Evolutionary conservation across 768 basidiomycete genomes (phyloP).

Genomic region (Suillus variegatus): DNA sequence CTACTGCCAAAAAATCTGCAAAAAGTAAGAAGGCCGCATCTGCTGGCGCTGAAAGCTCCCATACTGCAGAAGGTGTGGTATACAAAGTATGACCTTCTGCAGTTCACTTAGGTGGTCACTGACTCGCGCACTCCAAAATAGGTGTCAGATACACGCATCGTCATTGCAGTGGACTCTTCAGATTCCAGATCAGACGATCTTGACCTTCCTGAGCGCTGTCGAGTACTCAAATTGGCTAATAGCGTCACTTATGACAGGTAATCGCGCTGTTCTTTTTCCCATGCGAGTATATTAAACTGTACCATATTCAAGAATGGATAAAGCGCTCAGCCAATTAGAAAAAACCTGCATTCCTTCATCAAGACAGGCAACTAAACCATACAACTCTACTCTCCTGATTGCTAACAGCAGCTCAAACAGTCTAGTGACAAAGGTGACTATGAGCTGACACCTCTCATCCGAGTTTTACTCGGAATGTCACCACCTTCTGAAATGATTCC

Average conservation of each 20-base stretch:
- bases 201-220: constrained; percentile 83
- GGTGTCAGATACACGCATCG: constrained; percentile 81
- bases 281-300: neutral
- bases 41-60: constrained; percentile 34
- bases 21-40: constrained; percentile 41
- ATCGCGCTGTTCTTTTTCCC: neutral
- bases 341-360: constrained; percentile 35
- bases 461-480: constrained; percentile 71
- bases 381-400: neutral
- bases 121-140: constrained; percentile 26
- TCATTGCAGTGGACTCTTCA: constrained; percentile 73
- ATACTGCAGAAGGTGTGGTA: constrained; percentile 74
- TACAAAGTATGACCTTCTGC: constrained; percentile 60
- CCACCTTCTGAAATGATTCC: constrained; percentile 42
- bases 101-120: neutral
- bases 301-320: constrained; percentile 70
- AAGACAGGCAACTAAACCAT: constrained; percentile 21
- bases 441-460: constrained; percentile 52
- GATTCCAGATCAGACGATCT: constrained; percentile 63
- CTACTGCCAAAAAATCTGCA: constrained; percentile 42
- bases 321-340: constrained; percentile 70
- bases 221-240: constrained; percentile 88
- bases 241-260: constrained; percentile 78
- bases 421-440: constrained; percentile 44
- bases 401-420: constrained; percentile 16